Percentiles rank a stretch among this genome's conserved stretches.
Conservation (phyloP, 768 basidiomycete species). For the Lactifluus pinguis region DNA sequence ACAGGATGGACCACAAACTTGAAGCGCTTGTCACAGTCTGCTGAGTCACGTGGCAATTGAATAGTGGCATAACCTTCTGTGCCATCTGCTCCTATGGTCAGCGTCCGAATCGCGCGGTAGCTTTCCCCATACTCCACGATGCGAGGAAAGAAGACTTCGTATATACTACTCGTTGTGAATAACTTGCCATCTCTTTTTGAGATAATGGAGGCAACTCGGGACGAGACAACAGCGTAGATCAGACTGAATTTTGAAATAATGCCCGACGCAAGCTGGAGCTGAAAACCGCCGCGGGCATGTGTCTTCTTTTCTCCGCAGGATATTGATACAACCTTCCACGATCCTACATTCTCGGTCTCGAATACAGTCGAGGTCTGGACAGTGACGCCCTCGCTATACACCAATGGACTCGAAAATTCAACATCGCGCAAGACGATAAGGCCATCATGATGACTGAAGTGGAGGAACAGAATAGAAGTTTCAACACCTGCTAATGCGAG, state of each 20-base stretch:
- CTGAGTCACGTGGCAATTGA: slow-evolving; percentile 30
- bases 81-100: slow-evolving; percentile 40
- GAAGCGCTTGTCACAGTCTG: slow-evolving; percentile 17
- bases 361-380: slow-evolving; percentile 36
- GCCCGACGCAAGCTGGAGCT: slow-evolving; percentile 27
- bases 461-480: slow-evolving; percentile 29
- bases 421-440: slow-evolving; percentile 36
- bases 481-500: slow-evolving; percentile 40
- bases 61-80: slow-evolving; percentile 46
- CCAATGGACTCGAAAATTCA: slow-evolving; percentile 46
- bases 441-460: slow-evolving; percentile 23
- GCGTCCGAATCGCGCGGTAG: slow-evolving; percentile 49
- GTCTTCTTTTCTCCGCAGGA: slow-evolving; percentile 27
- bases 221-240: slow-evolving; percentile 28
- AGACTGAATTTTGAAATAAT: slow-evolving; percentile 32
- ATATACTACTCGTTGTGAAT: slow-evolving; percentile 47
- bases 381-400: slow-evolving; percentile 29
- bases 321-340: slow-evolving; percentile 41
- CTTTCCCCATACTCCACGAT: slow-evolving; percentile 52
- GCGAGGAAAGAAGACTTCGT: slow-evolving; percentile 60
- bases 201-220: slow-evolving; percentile 26
- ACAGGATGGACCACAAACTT: slow-evolving; percentile 41
- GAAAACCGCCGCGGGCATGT: slow-evolving; percentile 35
- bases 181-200: slow-evolving; percentile 31
- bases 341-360: slow-evolving; percentile 28